These are phyloP conservation scores for Apiospora malaysiana DNA, from an alignment of 2,329 filamentous ascomycete species.

Conservation along the genomic window DNA sequence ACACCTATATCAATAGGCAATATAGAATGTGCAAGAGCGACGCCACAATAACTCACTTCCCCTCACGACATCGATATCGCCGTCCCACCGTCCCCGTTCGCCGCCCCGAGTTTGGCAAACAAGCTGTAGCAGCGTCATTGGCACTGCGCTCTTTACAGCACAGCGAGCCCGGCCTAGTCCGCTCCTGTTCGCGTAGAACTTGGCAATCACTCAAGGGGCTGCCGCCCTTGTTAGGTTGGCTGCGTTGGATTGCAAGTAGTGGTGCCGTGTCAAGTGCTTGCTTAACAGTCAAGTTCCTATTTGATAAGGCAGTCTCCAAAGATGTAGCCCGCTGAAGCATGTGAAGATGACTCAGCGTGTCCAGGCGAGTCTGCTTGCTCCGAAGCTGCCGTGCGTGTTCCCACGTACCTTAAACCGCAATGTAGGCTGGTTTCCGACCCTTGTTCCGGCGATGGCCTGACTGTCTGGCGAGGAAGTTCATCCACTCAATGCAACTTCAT, in stretches of 20 bases:
- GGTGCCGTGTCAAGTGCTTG: not conserved
- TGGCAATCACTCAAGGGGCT: not conserved
- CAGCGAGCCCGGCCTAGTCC: not conserved
- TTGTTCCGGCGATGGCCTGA: constrained; percentile 9
- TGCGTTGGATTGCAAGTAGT: not conserved
- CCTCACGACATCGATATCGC: constrained; percentile 6
- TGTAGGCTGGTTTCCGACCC: not conserved
- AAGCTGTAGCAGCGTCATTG: not conserved
- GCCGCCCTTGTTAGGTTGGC: not conserved
- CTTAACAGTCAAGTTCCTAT: not conserved
- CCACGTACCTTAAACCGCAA: not conserved
- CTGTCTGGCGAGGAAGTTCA: not conserved
- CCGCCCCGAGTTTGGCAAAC: constrained; percentile 5
- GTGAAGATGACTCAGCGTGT: constrained; percentile 9
- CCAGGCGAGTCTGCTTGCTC: not conserved
- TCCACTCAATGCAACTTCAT: not conserved
- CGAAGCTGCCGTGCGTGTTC: not conserved
- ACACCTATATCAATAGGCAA: constrained; percentile 9
- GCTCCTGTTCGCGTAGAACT: not conserved
- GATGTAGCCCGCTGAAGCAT: not conserved
- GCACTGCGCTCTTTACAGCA: not conserved
- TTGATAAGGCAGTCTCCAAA: not conserved
- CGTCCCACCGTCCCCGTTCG: not conserved
- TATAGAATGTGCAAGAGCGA: constrained; percentile 6
- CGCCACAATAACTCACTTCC: constrained; percentile 9